phyloP scores from a whole-genome alignment of 441 rosid species.

The Brassica balearica region DNA sequence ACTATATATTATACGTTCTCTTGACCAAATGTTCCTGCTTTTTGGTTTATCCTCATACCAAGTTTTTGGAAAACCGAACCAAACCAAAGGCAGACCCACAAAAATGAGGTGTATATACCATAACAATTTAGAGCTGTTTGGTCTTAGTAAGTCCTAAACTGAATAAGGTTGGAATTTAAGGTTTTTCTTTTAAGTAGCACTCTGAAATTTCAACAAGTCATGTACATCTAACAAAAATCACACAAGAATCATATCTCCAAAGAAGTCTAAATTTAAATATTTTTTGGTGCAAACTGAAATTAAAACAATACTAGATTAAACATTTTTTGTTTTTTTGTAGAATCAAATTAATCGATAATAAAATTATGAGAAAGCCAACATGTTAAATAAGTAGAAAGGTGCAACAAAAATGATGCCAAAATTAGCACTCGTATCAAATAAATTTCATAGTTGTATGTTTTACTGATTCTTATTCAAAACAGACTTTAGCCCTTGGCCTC shows the following conservation, averaged over 20 bases:
- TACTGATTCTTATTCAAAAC: background rate
- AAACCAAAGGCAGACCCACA: too few relatives aligned
- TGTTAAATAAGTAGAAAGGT: too few relatives aligned
- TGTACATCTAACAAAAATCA: background rate
- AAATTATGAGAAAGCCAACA: background rate
- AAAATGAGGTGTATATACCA: too few relatives aligned
- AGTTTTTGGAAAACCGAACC: too few relatives aligned
- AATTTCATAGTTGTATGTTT: background rate
- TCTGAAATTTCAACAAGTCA: background rate
- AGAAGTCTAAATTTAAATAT: background rate
- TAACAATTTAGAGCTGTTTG: too few relatives aligned
- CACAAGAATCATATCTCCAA: background rate
- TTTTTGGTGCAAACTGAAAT: background rate
- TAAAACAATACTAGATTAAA: background rate
- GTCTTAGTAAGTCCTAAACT: too few relatives aligned
- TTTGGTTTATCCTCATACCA: slow-evolving; percentile 13
- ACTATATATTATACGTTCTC: slow-evolving; percentile 24
- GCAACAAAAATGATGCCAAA: background rate
- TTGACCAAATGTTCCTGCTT: slow-evolving; percentile 1
- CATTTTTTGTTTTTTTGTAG: background rate
- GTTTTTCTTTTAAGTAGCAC: background rate
- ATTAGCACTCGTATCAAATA: background rate
- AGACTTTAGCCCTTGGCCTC: background rate
- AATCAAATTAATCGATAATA: too few relatives aligned
- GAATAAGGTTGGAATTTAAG: background rate